phyloP scores from a whole-genome alignment of 164 flowering plant species.

The Macadamia tetraphylla region DNA sequence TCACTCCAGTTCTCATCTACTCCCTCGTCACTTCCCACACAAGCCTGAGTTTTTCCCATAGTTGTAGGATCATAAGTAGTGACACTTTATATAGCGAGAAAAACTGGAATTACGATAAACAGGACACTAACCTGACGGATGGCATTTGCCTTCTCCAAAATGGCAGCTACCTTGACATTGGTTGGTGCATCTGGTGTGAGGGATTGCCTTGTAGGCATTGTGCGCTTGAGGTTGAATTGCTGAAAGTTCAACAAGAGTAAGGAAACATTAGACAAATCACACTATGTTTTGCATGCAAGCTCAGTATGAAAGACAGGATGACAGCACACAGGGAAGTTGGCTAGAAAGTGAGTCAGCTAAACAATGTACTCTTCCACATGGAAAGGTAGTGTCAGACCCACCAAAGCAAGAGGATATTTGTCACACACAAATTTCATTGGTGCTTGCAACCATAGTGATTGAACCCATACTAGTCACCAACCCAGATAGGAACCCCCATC shows the following conservation, averaged over 20 bases:
- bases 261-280: neutral
- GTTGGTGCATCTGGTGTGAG: slow-evolving; percentile 29
- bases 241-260: slow-evolving; percentile 21
- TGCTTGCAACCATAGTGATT: too few relatives aligned
- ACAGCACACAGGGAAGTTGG: too few relatives aligned
- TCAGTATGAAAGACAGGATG: too few relatives aligned
- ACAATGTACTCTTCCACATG: too few relatives aligned
- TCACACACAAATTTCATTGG: too few relatives aligned
- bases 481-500: too few relatives aligned
- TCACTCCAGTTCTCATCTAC: slow-evolving; percentile 86
- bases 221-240: slow-evolving; percentile 79
- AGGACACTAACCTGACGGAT: slow-evolving; percentile 70
- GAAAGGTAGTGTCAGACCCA: too few relatives aligned
- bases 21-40: slow-evolving; percentile 66
- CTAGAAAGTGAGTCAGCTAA: too few relatives aligned
- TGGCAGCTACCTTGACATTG: slow-evolving; percentile 58
- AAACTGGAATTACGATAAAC: slow-evolving; percentile 6
- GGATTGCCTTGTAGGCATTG: slow-evolving; percentile 35
- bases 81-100: neutral
- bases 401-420: too few relatives aligned
- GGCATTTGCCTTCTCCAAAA: slow-evolving; percentile 83
- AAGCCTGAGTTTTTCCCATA: slow-evolving; percentile 37
- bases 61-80: neutral
- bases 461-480: too few relatives aligned
- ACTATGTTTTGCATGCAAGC: too few relatives aligned